These are phyloP conservation scores for Talaromyces sp. DNA, from an alignment of 2,329 filamentous ascomycete species.

Conservation along the genomic window DNA sequence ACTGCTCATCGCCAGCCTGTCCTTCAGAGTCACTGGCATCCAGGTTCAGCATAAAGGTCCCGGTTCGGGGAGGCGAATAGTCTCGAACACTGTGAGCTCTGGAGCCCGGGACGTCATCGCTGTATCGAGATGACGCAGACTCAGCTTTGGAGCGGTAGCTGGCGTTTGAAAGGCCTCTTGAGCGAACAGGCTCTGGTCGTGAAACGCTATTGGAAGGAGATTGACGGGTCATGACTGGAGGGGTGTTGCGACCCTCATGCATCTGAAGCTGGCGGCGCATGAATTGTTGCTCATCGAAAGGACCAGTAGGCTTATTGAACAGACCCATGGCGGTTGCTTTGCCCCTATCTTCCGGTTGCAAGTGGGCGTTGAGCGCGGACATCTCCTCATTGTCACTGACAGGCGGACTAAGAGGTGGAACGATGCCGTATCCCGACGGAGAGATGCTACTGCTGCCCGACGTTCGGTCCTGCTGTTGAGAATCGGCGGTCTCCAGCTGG, in stretches of 20 bases:
- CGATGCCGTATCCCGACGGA: constrained; percentile 28
- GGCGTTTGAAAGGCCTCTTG: constrained; percentile 32
- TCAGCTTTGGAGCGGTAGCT: constrained; percentile 34
- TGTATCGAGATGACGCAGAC: constrained; percentile 35
- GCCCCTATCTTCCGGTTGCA: constrained; percentile 71
- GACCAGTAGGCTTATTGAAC: constrained; percentile 67
- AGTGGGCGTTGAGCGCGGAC: constrained; percentile 54
- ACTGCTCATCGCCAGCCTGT: constrained; percentile 28
- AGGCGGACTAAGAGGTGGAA: constrained; percentile 63
- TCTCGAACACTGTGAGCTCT: constrained; percentile 24
- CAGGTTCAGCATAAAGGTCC: constrained; percentile 32
- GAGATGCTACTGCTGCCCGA: constrained; percentile 26
- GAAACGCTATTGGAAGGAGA: constrained; percentile 23
- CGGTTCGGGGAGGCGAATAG: constrained; percentile 24
- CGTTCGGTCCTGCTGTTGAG: constrained; percentile 30
- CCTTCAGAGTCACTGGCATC: constrained; percentile 36
- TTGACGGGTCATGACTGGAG: constrained; percentile 23
- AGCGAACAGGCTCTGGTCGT: constrained; percentile 18
- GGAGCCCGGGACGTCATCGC: constrained; percentile 21
- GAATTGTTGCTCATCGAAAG: constrained; percentile 82
- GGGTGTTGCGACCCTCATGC: constrained; percentile 65
- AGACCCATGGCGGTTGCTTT: constrained; percentile 73
- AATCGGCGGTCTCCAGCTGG: constrained; percentile 31
- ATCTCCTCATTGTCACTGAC: constrained; percentile 69
- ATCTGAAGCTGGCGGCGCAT: constrained; percentile 76